A percentile compares a stretch with the other conserved stretches of the same genome.
These are phyloP conservation scores for Boletus sp. DNA, from an alignment of 768 basidiomycete genomes.

Conservation along the genomic window DNA sequence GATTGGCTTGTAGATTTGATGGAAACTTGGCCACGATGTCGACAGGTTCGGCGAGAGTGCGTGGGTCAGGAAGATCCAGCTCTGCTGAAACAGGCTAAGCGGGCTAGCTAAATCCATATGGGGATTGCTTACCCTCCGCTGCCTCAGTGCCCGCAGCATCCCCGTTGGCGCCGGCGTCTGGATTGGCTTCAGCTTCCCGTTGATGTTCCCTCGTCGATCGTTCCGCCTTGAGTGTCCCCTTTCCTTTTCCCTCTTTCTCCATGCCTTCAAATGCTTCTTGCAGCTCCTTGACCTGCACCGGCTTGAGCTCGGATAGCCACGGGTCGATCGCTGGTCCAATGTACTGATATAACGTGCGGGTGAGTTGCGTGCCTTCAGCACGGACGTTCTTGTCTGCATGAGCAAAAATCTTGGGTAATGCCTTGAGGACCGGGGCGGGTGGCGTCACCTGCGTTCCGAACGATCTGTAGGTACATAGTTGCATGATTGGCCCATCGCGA, in stretches of 20 bases:
- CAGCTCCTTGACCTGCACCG: slow-evolving; percentile 94
- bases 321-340: slow-evolving; percentile 83
- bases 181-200: slow-evolving; percentile 61
- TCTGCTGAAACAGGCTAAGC: slow-evolving; percentile 36
- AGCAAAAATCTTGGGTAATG: slow-evolving; percentile 88
- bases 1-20: slow-evolving; percentile 62
- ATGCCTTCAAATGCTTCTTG: slow-evolving; percentile 85
- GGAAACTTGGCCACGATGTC: slow-evolving; percentile 79
- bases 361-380: slow-evolving; percentile 80
- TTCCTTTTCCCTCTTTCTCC: slow-evolving; percentile 84
- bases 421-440: slow-evolving; percentile 78
- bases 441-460: slow-evolving; percentile 80
- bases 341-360: slow-evolving; percentile 78
- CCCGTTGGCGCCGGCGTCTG: slow-evolving; percentile 33
- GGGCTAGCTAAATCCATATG: not conserved
- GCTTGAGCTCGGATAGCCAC: slow-evolving; percentile 87
- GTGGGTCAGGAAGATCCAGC: slow-evolving; percentile 65
- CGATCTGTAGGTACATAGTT: slow-evolving; percentile 41
- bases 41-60: slow-evolving; percentile 75
- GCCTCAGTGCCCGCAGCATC: slow-evolving; percentile 44
- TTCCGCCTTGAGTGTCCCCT: slow-evolving; percentile 76
- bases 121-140: slow-evolving; percentile 46
- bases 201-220: slow-evolving; percentile 75
- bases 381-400: slow-evolving; percentile 96
- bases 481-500: not conserved